Evolutionary conservation across 306 rosid species (phyloP), one percentile per base, ranked within the genome.

Genomic region (Acacia confusa): DNA sequence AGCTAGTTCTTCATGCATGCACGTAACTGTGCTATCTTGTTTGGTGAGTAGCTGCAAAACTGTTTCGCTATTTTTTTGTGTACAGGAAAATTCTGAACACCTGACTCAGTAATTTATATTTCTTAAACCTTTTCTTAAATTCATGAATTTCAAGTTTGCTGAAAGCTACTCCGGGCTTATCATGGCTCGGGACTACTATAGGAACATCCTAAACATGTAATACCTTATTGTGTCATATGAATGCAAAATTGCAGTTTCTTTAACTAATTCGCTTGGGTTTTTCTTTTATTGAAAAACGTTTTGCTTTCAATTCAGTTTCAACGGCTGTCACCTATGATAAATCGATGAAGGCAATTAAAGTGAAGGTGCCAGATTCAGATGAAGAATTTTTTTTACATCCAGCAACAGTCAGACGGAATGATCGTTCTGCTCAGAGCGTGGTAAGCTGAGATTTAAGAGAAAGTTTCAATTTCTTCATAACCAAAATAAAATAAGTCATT

Each of bases 381-480:
- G 98, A 93, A 70, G 98, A 89, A 76, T 93, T 96, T 85, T 88
- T 90, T 88, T 85, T 93, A 84, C 99, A 96, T 84, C 99, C 99
- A 81, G 99, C 98, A 15, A 95, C 94, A 50, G 98, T 93, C 81
- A 89, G 99, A 85, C 90, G 97, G 79, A 95, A 95, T 75, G 99
- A 95, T 84, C 97, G 94, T 68, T 96, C 99, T 70, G 99, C 98
- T 69, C 97, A 93, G 79, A 96, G 99, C 83, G 97, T 96, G 98
- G 98, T 95, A 93, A 77, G 94, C 30, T 25, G 52, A 64, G 57
- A 68, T 73, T 77, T 72, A 63, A 16, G n/a, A 67, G 80, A 28
- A 58, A 38, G 47, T 41, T 75, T 81, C 71, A 14, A 67, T 25
- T 60, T 60, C 11, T 24, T 24, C 16, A 28, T 61, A 32, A 58